Conservation (phyloP, 805 yeast species). For the Kockiozyma suomiensis region DNA sequence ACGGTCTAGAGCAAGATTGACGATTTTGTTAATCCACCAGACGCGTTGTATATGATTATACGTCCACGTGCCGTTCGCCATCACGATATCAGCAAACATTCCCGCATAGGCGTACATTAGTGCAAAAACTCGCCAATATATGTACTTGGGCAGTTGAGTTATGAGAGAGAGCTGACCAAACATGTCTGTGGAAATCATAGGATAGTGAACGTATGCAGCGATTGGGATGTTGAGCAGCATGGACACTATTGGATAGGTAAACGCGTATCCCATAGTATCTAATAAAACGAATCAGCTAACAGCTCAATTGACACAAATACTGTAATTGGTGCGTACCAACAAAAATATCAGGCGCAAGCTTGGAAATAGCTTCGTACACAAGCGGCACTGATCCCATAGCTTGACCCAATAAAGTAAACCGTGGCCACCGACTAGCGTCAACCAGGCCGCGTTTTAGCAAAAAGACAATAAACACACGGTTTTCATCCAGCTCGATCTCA, state of each 20-base stretch:
- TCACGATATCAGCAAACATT: constrained; percentile 60
- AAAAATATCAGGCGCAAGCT: constrained; percentile 81
- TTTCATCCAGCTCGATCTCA: constrained; percentile 49
- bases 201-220: constrained; percentile 90
- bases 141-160: constrained; percentile 46
- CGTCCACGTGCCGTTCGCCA: constrained; percentile 93
- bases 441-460: constrained; percentile 61
- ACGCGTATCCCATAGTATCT: constrained; percentile 90
- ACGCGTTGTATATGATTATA: constrained; percentile 65
- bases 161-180: constrained; percentile 55
- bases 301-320: too few relatives aligned
- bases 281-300: not conserved
- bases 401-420: constrained; percentile 83
- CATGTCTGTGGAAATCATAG: constrained; percentile 89
- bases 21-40: constrained; percentile 53
- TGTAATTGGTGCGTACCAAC: constrained; percentile 50
- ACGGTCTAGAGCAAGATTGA: constrained; percentile 12
- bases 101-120: constrained; percentile 68
- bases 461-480: constrained; percentile 63
- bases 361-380: constrained; percentile 67
- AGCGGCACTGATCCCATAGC: constrained; percentile 75
- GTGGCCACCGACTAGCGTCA: constrained; percentile 72
- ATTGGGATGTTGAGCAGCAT: constrained; percentile 69
- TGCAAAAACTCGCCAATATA: constrained; percentile 75
- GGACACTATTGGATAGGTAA: constrained; percentile 69